phyloP scores from a whole-genome alignment of 225 moss, liverwort and hornwort species.

The Straminergon stramineum region DNA sequence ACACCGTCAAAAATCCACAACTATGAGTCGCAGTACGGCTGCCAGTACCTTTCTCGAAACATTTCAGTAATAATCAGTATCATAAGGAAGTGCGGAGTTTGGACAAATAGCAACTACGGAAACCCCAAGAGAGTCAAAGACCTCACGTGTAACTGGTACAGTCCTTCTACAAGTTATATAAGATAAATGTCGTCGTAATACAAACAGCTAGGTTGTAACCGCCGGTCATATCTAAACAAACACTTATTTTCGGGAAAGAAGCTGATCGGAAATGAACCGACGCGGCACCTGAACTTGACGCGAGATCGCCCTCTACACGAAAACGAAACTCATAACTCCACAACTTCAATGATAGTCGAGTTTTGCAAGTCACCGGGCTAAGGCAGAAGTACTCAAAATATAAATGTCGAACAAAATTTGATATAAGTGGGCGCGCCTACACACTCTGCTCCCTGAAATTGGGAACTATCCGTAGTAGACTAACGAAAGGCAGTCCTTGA shows the following conservation, averaged over 20 bases:
- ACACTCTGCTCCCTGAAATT: background rate
- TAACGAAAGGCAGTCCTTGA: background rate
- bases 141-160: background rate
- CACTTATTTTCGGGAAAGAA: background rate
- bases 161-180: background rate
- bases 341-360: background rate
- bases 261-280: background rate
- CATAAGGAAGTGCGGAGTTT: background rate
- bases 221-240: background rate
- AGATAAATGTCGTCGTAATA: background rate
- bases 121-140: background rate
- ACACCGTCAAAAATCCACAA: background rate
- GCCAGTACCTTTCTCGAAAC: background rate
- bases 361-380: background rate
- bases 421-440: background rate
- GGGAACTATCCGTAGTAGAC: background rate
- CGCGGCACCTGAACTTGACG: background rate
- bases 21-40: background rate
- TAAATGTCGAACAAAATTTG: background rate
- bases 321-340: background rate
- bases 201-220: background rate
- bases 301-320: background rate
- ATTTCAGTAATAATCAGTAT: background rate
- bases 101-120: background rate
- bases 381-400: background rate